Evolutionary conservation across 805 yeast genomes (phyloP), one percentile per base, ranked within the genome.

Genomic region (Candida endomychidarum): DNA sequence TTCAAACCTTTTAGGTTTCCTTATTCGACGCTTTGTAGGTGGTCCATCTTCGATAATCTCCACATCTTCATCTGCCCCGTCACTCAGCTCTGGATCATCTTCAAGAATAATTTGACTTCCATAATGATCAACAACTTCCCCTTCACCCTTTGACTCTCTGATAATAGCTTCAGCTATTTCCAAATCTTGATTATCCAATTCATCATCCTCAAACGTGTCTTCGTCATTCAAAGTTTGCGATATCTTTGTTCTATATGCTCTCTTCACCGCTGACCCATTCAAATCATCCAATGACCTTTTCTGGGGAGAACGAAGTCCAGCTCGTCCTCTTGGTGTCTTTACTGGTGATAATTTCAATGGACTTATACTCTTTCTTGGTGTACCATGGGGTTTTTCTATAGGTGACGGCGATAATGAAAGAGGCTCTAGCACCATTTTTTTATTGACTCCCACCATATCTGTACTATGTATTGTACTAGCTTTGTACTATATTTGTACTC

Each of bases 211-310:
- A 18, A 56, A 63, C 6, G 40, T 20, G 6, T 58, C 70, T 11
- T 61, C 66, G 20, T 62, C 67, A 62, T 60, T 53, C 37, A 62
- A 48, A 34, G 56, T 44, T 37, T 54, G 48, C 40, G 60, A 65
- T 5, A 56, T 43, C 15, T 60, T 61, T 4, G 64, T 57, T 17
- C 50, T 50, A 16, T 65, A 56, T 0, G 85, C 80, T 42, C 74
- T 56, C 47, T 70, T 70, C 18, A 75, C 53, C 1, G 85, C 85
- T 2, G 76, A 65, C 30, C 57, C 53, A 41, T 78, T 76, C 28
- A 67, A 46, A 6, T 64, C 74, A 1, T 52, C 52, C 42, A 58
- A 48, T 1, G 67, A 43, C 48, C 80, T 37, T 37, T 52, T 61
- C 39, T 49, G 41, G 3, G 80, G 81, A 9, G 77, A 70, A 14